Evolutionary conservation across 1,284 basidiomycete species (phyloP), one percentile per base, ranked within the genome.

Genomic region (Phenoliferia sp.): DNA sequence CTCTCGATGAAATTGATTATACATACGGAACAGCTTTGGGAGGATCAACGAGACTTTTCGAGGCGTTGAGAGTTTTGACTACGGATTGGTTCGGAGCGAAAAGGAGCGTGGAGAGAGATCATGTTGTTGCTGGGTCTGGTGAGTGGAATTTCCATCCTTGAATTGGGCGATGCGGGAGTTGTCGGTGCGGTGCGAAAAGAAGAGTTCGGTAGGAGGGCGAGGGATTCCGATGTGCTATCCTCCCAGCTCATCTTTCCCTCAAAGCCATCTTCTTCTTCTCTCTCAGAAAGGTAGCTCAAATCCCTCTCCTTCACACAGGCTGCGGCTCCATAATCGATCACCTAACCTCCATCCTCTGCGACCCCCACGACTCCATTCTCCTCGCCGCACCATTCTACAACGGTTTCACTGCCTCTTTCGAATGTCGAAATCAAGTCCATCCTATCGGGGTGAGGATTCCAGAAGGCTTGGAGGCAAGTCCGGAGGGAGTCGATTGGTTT

Each of bases 351-450:
- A 78, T 77, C 36, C 66, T 81, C 34, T 76, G 80, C 73, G 80
- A 81, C 67, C 77, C 77, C 33, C 78, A 77, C 28, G 80, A 81
- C 64, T 78, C 77, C 0, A 75, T 80, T 26, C 76, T 81, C 29
- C 73, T 66, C 48, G 36, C 58, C n/a, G 17, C 48, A 33, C 28
- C 28, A 10, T 28, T 26, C 64, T 67, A 59, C 62, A 67, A 76
- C 54, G 77, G 78, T n/a, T 78, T 78, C 64, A 74, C 73, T 54
- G 71, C 66, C 60, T 64, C 72, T 31, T 65, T 72, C 35, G 62
- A 63, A 54, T 66, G 69, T 39, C 61, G 64, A 69, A 75, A 58
- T 73, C 59, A 75, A 73, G 68, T 75, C 35, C 72, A 77, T 12
- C 76, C 78, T 12, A 76, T 81, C 19, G 74, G 76, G 17, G 76